Evolutionary conservation across 495 filamentous ascomycete genomes (phyloP), one percentile per base, ranked within the genome.

Genomic region (Oleoguttula mirabilis): DNA sequence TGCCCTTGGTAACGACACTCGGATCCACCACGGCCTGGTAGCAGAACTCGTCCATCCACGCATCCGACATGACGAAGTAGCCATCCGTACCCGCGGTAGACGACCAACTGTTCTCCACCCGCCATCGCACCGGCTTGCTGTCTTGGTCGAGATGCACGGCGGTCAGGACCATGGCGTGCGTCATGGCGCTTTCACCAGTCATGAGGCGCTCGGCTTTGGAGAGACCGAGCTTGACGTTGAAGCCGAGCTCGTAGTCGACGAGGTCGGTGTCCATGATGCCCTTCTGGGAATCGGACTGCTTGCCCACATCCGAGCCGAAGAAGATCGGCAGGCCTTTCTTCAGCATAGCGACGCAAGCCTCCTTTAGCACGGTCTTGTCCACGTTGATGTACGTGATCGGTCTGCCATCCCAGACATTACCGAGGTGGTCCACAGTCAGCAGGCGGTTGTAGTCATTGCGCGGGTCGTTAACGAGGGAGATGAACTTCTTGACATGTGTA

Each of bases 11-110:
- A 22, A 90, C 69, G 52, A 83, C 79, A 14, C 61, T 63, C 2
- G 79, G 77, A 54, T 88, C 83, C 1, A 88, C 78, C n/a, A 92
- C 85, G 12, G 75, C 80, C 66, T 94, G 85, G 55, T 86, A 92
- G 3, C 77, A 72, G 60, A 85, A 94, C 67, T 90, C 71, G 48
- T 84, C 79, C 79, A 92, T 80, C 85, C 85, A 93, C 11, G 56
- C 59, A 63, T 93, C 85, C 15, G 67, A 78, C 85, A 90, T 90
- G 21, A 90, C 80, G 47, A 88, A 83, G 69, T 82, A 92, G 0
- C 85, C 85, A 31, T 85, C 72, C 14, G 72, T 69, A 0, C 85
- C 85, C 0, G 67, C 70, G 0, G 40, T 58, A 20, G 70, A 65
- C 10, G 82, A 83, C 85, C 85, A 93, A 8, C 68, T 75, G 51